These are phyloP conservation scores for Globisporangium paddicum DNA, from an alignment of 352 stramenopile species.

Conservation along the genomic window DNA sequence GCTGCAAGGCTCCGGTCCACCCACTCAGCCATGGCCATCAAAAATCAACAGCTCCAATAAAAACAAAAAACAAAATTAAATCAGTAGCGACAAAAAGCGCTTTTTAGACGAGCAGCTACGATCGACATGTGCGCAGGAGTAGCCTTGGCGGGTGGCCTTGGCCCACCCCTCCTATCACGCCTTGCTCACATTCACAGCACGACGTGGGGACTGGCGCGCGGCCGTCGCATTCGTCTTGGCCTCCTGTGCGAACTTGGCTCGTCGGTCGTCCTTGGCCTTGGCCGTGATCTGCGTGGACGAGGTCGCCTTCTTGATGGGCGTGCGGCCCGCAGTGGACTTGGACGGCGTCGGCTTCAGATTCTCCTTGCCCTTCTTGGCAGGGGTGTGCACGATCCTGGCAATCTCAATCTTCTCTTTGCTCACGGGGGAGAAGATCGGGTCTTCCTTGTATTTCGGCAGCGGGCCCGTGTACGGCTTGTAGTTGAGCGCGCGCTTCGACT, in stretches of 20 bases:
- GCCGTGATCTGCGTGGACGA: background rate
- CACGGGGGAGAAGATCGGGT: constrained; percentile 58
- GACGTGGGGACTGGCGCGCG: constrained; percentile 11
- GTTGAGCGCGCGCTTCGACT: constrained; percentile 7
- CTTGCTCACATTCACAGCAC: background rate
- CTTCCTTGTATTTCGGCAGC: constrained; percentile 46
- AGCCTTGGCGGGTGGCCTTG: background rate
- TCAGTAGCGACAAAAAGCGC: constrained; percentile 1
- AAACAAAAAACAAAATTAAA: constrained; percentile 4
- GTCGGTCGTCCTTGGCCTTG: constrained; percentile 27
- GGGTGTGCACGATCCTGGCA: constrained; percentile 11
- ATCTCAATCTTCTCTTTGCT: constrained; percentile 12
- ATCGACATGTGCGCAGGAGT: background rate
- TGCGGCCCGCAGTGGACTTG: constrained; percentile 22
- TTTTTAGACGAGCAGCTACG: background rate
- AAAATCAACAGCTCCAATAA: background rate
- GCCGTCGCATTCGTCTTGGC: constrained; percentile 22
- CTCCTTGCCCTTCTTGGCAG: constrained; percentile 17
- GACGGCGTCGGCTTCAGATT: constrained; percentile 15
- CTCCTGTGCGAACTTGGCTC: constrained; percentile 34
- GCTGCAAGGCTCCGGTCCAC: background rate
- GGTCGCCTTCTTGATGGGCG: constrained; percentile 21
- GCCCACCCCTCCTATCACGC: background rate
- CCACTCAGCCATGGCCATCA: background rate
- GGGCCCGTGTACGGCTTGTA: constrained; percentile 74